These are phyloP conservation scores for Allium fistulosum DNA, from an alignment of 106 monocot genomes.

Conservation along the genomic window DNA sequence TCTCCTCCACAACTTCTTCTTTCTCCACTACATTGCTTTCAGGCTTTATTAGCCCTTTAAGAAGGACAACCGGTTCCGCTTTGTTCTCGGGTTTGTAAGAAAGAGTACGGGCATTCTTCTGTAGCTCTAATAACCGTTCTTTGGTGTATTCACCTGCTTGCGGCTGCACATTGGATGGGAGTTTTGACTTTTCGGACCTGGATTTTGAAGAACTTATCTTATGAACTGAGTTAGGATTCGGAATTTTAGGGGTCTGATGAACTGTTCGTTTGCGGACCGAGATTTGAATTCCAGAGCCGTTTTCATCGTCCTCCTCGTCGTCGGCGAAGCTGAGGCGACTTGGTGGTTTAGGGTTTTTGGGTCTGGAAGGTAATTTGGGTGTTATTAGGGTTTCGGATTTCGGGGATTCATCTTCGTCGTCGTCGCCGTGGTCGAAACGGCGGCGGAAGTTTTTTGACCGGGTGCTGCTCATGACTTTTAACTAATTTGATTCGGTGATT, in stretches of 20 bases:
- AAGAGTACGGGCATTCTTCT: constrained; percentile 90
- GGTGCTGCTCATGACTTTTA: constrained; percentile 21
- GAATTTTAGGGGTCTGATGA: not conserved
- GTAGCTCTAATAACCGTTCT: constrained; percentile 82
- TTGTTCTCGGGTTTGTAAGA: constrained; percentile 19
- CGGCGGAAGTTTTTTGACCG: constrained; percentile 80
- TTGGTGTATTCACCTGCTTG: constrained; percentile 90
- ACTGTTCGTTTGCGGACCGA: constrained; percentile 2
- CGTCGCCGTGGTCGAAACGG: constrained; percentile 45
- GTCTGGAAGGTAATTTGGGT: constrained; percentile 7
- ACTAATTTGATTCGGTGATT: no score
- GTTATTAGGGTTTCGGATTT: constrained; percentile 12
- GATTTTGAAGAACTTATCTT: constrained; percentile 44
- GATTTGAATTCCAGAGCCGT: not conserved
- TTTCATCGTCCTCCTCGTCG: constrained; percentile 70
- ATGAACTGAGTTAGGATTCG: constrained; percentile 25
- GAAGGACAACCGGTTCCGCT: constrained; percentile 49
- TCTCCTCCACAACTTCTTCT: constrained; percentile 11
- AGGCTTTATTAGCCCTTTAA: constrained; percentile 83
- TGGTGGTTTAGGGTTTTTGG: constrained; percentile 7
- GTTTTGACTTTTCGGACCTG: constrained; percentile 14
- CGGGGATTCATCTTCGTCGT: constrained; percentile 22
- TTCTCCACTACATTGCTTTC: constrained; percentile 4
- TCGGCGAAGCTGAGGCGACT: constrained; percentile 92
- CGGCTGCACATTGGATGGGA: constrained; percentile 70